Evolutionary conservation across 768 basidiomycete genomes (phyloP).

Genomic region (Xerocomus brunneocitrinus): DNA sequence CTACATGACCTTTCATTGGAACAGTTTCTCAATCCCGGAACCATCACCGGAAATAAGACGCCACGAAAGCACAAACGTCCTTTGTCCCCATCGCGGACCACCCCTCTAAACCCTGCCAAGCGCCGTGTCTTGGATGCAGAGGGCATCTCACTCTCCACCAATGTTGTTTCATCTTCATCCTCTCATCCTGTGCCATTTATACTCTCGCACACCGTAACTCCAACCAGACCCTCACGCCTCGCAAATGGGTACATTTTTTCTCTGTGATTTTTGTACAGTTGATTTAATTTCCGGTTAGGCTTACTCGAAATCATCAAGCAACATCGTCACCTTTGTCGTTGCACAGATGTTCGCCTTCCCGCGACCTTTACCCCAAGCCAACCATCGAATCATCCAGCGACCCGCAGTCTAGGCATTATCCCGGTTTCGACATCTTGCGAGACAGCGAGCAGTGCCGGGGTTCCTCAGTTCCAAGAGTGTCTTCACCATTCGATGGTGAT

Average conservation of each 20-base stretch:
- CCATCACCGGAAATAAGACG: conserved; percentile 16
- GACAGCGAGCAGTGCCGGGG: conserved; percentile 32
- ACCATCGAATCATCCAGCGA: conserved; percentile 40
- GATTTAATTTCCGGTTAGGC: conserved; percentile 30
- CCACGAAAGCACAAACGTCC: conserved; percentile 53
- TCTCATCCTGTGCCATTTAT: conserved; percentile 29
- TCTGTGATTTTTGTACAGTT: conserved; percentile 22
- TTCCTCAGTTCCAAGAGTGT: neutral
- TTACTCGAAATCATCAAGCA: conserved; percentile 9
- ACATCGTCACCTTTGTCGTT: conserved; percentile 11
- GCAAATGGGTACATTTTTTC: conserved; percentile 29
- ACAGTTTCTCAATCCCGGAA: conserved; percentile 40
- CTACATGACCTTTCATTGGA: conserved; percentile 60
- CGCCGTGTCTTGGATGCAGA: conserved; percentile 60
- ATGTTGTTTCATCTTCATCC: neutral
- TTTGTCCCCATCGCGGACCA: conserved; percentile 49
- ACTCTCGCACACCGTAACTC: conserved; percentile 23
- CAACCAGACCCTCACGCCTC: conserved; percentile 30
- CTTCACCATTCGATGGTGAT: conserved; percentile 1
- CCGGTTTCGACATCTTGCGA: conserved; percentile 57
- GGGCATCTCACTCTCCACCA: conserved; percentile 38
- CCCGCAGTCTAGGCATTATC: conserved; percentile 59
- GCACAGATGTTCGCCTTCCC: conserved; percentile 9
- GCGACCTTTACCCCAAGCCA: conserved; percentile 25
- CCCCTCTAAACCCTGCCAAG: conserved; percentile 58